Base-by-base conservation (phyloP, 805 yeast species). In the Nakazawaea siamensis region DNA sequence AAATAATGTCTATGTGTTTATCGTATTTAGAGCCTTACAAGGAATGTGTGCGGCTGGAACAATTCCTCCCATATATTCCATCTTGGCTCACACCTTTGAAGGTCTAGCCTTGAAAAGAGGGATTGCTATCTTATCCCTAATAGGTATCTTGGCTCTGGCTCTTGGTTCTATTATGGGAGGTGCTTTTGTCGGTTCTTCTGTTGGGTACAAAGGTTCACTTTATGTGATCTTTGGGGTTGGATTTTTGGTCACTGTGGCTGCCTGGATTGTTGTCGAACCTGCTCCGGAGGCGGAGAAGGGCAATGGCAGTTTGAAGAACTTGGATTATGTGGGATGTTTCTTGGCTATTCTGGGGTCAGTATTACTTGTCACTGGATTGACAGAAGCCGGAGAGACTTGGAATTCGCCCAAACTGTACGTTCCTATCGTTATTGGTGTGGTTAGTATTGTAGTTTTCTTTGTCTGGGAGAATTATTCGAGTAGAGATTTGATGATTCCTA, bases 381-480 rank as follows among this genome's bases (percentile, higher is more conserved):
- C 68, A 0, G 64, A 66, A 42, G 70, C 68, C 16, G 72, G 71
- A 17, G 56, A 54, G 5, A 46, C 49, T 1, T 68, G 73, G 73
- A 49, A 50, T 3, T 37, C 52, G 1, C 63, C 72, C 1, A 46
- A 50, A 13, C 61, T 64, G 1, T 66, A 65, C 40, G 65, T 64
- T 12, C 58, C 72, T 0, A 40, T 68, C 1, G 48, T 60, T 2
- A 37, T 68, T 33, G 73, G 72, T 1, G 33, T 58, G 10, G 16
- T 60, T 2, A 33, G 58, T n/a, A 33, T 62, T 4, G 13, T 50
- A 5, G 20, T 33, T 4, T 54, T 49, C 26, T 43, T 56, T 18
- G 16, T 50, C 4, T 59, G 50, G 47, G 73, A 66, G 44, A 39
- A 42, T 8, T 13, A 34, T 14, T 18, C 20, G 18, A 26, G 18